A percentile compares a stretch with the other conserved stretches of the same genome.
Conservation (phyloP, 495 filamentous ascomycete genomes). For the Durotheca rogersii region DNA sequence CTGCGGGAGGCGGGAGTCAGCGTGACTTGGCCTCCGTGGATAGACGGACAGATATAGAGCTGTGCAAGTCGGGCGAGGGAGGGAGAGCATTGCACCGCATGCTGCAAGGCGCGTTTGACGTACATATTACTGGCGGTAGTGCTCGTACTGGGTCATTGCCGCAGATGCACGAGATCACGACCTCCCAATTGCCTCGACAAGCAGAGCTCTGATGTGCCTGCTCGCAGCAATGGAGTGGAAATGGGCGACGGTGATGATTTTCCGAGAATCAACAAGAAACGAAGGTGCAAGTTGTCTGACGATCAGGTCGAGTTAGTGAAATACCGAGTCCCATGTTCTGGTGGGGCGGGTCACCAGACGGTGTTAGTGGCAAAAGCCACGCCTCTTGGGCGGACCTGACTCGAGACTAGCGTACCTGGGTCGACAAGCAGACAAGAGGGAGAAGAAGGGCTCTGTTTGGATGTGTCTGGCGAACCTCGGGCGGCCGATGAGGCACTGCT, state of each 20-base stretch:
- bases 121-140: constrained; percentile 37
- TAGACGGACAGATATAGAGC: constrained; percentile 15
- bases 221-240: constrained; percentile 6
- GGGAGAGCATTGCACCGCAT: constrained; percentile 36
- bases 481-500: constrained; percentile 15
- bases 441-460: constrained; percentile 15
- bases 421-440: constrained; percentile 3
- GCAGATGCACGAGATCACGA: constrained; percentile 31
- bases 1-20: constrained; percentile 30
- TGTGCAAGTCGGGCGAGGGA: constrained; percentile 29
- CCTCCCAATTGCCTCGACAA: constrained; percentile 30
- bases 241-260: neutral
- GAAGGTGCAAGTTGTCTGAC: constrained; percentile 22
- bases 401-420: constrained; percentile 32
- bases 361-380: constrained; percentile 42
- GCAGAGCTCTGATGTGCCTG: constrained; percentile 20
- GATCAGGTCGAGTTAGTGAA: constrained; percentile 33
- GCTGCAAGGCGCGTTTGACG: constrained; percentile 39
- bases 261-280: constrained; percentile 22
- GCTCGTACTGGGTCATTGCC: constrained; percentile 34
- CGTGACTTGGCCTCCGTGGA: constrained; percentile 3
- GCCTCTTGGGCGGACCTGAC: constrained; percentile 30
- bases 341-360: constrained; percentile 41
- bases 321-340: constrained; percentile 33
- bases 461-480: constrained; percentile 7